Evolutionary conservation across 768 basidiomycete genomes (phyloP).

Genomic region (Lepiota venenata): DNA sequence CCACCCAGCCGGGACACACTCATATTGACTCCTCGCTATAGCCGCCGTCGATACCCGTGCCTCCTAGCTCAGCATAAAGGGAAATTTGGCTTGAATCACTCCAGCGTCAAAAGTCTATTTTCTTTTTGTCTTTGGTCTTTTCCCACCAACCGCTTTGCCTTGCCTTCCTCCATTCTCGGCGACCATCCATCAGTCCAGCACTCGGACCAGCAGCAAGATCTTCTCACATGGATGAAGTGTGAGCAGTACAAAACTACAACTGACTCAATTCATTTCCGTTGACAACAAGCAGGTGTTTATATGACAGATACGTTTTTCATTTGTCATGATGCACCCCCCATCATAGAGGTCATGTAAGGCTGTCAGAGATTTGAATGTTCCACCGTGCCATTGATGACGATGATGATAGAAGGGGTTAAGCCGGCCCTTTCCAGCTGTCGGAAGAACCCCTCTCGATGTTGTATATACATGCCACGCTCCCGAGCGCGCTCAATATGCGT

Average conservation of each 20-base stretch:
- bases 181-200: not conserved
- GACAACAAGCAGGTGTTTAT: not conserved
- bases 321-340: not conserved
- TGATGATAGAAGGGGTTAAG: conserved; percentile 1
- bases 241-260: not conserved
- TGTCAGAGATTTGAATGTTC: conserved; percentile 1
- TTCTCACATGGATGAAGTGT: conserved; percentile 3
- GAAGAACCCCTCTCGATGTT: not conserved
- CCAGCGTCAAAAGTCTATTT: not conserved
- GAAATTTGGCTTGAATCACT: not conserved
- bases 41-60: not conserved
- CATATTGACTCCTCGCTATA: not conserved
- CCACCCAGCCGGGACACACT: not conserved
- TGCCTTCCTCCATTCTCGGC: conserved; percentile 5
- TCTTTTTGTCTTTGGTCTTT: conserved; percentile 5
- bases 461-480: not conserved
- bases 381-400: not conserved
- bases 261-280: conserved; percentile 6
- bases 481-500: not conserved
- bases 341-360: not conserved
- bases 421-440: conserved; percentile 1
- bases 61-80: not conserved
- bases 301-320: conserved; percentile 8
- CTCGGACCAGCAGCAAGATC: not conserved
- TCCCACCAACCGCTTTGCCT: not conserved